Percentiles rank a stretch among this genome's conserved stretches.
These are phyloP conservation scores for Auriscalpium vulgare DNA, from an alignment of 768 basidiomycete genomes.

Conservation along the genomic window DNA sequence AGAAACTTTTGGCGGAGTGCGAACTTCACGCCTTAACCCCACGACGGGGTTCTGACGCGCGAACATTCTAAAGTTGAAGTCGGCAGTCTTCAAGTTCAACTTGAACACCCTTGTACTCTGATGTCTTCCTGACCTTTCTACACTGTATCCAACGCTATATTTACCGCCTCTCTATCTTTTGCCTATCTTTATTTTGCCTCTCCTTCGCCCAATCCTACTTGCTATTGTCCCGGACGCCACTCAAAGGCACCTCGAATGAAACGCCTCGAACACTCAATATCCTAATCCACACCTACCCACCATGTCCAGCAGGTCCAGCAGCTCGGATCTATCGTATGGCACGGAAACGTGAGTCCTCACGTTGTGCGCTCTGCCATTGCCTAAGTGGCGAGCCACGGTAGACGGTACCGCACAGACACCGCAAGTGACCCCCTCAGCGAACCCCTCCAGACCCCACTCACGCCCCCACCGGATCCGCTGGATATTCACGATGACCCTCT, in stretches of 20 bases:
- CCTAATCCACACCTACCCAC: neutral
- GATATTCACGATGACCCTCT: no score
- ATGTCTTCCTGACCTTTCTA: neutral
- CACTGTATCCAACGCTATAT: neutral
- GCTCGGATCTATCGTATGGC: neutral
- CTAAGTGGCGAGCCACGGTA: no score
- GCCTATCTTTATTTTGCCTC: no score
- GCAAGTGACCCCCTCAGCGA: no score
- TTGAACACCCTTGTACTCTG: neutral
- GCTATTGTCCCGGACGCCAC: no score
- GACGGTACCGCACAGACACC: no score
- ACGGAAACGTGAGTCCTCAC: neutral
- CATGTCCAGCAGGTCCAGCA: neutral
- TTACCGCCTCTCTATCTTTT: neutral
- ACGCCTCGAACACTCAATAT: no score
- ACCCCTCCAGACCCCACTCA: no score
- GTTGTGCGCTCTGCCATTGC: no score
- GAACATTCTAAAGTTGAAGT: neutral
- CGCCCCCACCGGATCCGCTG: no score
- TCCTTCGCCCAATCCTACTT: no score
- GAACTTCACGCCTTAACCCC: conserved; percentile 12
- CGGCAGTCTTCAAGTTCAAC: neutral
- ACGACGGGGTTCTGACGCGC: neutral
- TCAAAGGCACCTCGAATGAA: no score
- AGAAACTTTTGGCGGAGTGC: conserved; percentile 1